These are phyloP conservation scores for Yamadazyma scolyti DNA, from an alignment of 805 yeast genomes.

Conservation along the genomic window DNA sequence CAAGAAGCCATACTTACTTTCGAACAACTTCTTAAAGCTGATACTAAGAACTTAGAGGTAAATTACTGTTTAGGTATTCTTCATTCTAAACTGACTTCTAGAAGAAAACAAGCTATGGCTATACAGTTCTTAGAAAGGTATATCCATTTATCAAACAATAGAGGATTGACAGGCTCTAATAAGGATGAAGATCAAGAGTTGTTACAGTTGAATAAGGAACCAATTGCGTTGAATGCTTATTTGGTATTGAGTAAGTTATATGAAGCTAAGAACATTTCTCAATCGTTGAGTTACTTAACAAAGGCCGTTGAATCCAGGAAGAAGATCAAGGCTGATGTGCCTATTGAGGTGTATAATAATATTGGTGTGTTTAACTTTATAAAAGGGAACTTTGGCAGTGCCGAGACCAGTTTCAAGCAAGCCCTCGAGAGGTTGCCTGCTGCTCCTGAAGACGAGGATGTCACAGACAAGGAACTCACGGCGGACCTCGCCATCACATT, in stretches of 20 bases:
- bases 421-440: conserved; percentile 39
- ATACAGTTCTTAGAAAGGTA: conserved; percentile 67
- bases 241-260: conserved; percentile 65
- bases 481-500: conserved; percentile 29
- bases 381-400: conserved; percentile 55
- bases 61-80: conserved; percentile 72
- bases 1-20: conserved; percentile 86
- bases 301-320: conserved; percentile 55
- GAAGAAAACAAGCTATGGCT: conserved; percentile 48
- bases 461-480: conserved; percentile 17
- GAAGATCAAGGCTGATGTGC: conserved; percentile 41
- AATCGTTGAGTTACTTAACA: conserved; percentile 60
- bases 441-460: conserved; percentile 41
- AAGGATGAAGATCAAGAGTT: conserved; percentile 8
- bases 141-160: conserved; percentile 55
- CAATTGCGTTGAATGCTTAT: conserved; percentile 59
- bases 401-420: conserved; percentile 51
- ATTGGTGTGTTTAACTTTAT: conserved; percentile 79
- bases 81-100: conserved; percentile 50
- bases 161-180: conserved; percentile 22
- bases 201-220: conserved; percentile 42
- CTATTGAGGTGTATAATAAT: conserved; percentile 69
- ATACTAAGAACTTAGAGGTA: conserved; percentile 71
- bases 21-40: conserved; percentile 64
- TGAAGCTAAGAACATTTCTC: conserved; percentile 63